Base-by-base conservation (phyloP, 179 eudicot genomes). In the Spergularia azorica region DNA sequence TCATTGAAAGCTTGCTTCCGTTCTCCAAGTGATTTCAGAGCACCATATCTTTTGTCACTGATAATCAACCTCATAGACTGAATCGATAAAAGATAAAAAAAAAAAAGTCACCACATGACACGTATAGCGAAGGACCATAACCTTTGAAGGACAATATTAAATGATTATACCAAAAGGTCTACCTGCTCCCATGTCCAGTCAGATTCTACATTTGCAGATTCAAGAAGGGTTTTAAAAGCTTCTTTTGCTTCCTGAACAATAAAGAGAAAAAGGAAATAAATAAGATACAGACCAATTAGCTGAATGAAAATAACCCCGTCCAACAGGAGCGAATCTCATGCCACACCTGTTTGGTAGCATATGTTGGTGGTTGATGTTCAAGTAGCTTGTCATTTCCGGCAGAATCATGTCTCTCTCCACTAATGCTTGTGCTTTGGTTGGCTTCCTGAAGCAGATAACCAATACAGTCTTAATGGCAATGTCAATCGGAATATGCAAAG, bases 171-270 rank as follows among this genome's bases (percentile, higher is more conserved):
- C 26, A 65, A 20, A 74, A 61, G 15, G 36, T 51, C 14, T 70
- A 93, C 97, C 97, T 93, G 99, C 66, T 95, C 99, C 99, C 99
- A 95, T 20, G 89, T 91, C 94, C 94, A 95, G 82, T 95, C 97
- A 81, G 93, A 85, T 79, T 90, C 97, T 69, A 93, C 89, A 83
- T 89, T 87, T 79, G 85, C 89, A 83, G 90, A 79, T 84, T 91
- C 98, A 82, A 95, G 67, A 78, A 95, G 97, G 20, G 89, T 84
- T 86, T 87, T 91, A 70, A 93, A 95, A 52, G 94, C 97, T 75
- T 87, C 87, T 85, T 88, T 93, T 71, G 97, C 99, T 82, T 93
- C 98, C 99, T 95, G 77, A 80, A 51, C 66, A 59, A 59, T 8
- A 51, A 70, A 68, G 32, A 26, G 32, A 26, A 26, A 7, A n/a